Conservation (phyloP, 2,329 filamentous ascomycete species). For the Pestalotiopsis fici region DNA sequence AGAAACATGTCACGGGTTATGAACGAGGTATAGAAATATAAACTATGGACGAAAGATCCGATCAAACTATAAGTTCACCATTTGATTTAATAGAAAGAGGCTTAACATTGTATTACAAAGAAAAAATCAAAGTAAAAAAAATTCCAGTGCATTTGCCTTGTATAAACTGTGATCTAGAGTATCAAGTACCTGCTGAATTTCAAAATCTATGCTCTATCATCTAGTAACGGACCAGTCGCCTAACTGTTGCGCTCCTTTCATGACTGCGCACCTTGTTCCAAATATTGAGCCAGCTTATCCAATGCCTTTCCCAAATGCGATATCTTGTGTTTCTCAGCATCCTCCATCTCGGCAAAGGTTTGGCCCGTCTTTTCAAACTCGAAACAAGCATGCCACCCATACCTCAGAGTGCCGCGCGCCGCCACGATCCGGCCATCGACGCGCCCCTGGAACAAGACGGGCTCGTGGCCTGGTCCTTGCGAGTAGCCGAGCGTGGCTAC, state of each 20-base stretch:
- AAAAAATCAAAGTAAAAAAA: too few species aligned
- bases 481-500: constrained; percentile 96
- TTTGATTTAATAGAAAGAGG: too few species aligned
- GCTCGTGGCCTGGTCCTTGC: constrained; percentile 78
- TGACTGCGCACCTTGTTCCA: neutral
- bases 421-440: constrained; percentile 84
- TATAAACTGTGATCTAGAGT: too few species aligned
- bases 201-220: too few species aligned
- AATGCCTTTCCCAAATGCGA: constrained; percentile 88
- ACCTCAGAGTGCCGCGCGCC: constrained; percentile 60
- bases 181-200: too few species aligned
- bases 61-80: neutral
- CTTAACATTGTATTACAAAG: too few species aligned
- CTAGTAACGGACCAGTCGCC: too few species aligned
- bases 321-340: constrained; percentile 81
- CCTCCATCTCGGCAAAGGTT: constrained; percentile 92
- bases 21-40: neutral
- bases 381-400: constrained; percentile 95
- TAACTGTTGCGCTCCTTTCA: too few species aligned
- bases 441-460: constrained; percentile 86
- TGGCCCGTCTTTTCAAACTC: constrained; percentile 71
- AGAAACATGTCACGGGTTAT: neutral
- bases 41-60: neutral
- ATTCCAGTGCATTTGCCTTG: too few species aligned
- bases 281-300: constrained; percentile 60